phyloP scores from a whole-genome alignment of 1,284 basidiomycete species.

The Pyrrhoderma lamaoense region DNA sequence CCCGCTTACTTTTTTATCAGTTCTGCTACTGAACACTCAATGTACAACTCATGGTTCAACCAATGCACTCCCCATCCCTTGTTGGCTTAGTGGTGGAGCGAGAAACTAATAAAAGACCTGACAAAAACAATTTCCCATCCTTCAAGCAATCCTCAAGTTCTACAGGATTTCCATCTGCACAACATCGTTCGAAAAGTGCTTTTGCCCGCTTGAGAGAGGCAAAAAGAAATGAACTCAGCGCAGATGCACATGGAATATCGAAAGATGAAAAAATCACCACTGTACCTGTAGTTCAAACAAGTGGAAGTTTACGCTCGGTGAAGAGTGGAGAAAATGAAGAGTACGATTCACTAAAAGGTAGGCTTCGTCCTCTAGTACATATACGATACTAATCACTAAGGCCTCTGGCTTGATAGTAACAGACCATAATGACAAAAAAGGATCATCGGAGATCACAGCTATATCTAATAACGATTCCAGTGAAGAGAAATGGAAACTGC shows the following conservation, averaged over 20 bases:
- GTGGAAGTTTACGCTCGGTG: background rate
- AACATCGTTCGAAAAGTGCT: slow-evolving; percentile 22
- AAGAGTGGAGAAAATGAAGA: background rate
- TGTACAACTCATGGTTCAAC: slow-evolving; percentile 7
- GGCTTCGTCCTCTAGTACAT: background rate
- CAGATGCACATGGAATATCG: background rate
- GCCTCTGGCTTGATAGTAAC: background rate
- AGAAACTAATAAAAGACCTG: slow-evolving; percentile 29
- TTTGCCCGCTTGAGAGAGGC: slow-evolving; percentile 25
- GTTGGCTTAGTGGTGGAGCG: slow-evolving; percentile 57
- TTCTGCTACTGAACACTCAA: background rate
- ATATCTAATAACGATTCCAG: background rate
- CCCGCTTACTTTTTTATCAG: too few relatives aligned
- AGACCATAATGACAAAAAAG: background rate
- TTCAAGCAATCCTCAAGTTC: slow-evolving; percentile 26
- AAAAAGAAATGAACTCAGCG: slow-evolving; percentile 13
- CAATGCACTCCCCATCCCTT: slow-evolving; percentile 24
- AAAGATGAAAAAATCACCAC: slow-evolving; percentile 17
- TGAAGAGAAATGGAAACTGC: slow-evolving; percentile 18
- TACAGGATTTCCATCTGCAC: slow-evolving; percentile 22
- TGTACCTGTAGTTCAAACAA: slow-evolving; percentile 15
- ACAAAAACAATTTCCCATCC: slow-evolving; percentile 2
- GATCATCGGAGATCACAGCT: background rate
- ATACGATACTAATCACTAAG: background rate
- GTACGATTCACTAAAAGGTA: background rate